Evolutionary conservation across 768 basidiomycete species (phyloP), one percentile per base, ranked within the genome.

Genomic region (Dendrothele bispora): DNA sequence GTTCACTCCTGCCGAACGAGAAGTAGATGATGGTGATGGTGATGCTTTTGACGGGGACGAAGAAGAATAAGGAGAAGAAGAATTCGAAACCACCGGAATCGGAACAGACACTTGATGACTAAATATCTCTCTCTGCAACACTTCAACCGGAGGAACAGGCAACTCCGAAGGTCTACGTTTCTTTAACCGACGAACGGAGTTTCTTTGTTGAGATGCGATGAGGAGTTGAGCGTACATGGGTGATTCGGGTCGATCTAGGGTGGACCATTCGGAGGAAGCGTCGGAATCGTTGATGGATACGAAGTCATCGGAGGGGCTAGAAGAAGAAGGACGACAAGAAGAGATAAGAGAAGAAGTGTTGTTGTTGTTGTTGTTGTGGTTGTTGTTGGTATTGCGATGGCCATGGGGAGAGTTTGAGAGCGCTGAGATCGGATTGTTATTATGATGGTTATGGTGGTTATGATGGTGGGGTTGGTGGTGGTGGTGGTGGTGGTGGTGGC

Each of bases 61-160:
- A 32, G 30, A 32, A 17, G 30, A 32, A 17, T 10, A 32, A 17
- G 11, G n/a, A 17, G 30, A 10, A 32, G 30, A 17, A 32, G 30
- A 17, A 32, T 10, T 10, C 30, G n/a, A 32, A 17, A 17, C 11
- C 11, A 32, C 11, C 11, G 30, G n/a, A 32, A 10, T 10, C 10
- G 11, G 30, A 32, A 17, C 11, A 7, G 39, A 36, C 11, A 43
- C 40, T 18, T 41, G 29, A 26, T 49, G 48, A n/a, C 40, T 42
- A 30, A 41, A 49, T 7, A 41, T 37, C 18, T 43, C 29, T n/a
- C 48, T 34, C 25, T 36, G 28, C n/a, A 49, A 40, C 7, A 49
- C 48, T 42, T 49, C 48, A 11, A 40, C 41, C 11, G 48, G 48
- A 6, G 48, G 48, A 15, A 40, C 48, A 22, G 48, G 48, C 12